Conservation (phyloP, 2,329 filamentous ascomycete species). For the Tolypocladium amazonense region DNA sequence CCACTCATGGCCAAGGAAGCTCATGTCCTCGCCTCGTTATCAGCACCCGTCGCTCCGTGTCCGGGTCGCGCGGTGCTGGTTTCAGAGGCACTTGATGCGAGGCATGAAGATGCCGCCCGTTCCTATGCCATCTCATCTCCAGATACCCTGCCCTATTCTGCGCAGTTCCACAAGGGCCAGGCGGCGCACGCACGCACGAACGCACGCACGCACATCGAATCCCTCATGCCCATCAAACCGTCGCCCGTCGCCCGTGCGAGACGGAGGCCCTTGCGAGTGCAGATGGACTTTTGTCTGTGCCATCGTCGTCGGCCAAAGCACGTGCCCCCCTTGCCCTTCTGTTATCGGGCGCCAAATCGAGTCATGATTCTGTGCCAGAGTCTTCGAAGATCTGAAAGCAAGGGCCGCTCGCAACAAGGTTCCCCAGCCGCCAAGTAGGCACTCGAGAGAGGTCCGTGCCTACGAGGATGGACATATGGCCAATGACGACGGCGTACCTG, state of each 20-base stretch:
- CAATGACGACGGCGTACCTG: too few relatives aligned
- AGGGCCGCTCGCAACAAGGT: background rate
- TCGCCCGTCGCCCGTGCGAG: background rate
- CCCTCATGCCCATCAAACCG: background rate
- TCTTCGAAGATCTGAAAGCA: background rate
- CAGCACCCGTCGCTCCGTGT: background rate
- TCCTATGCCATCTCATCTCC: background rate
- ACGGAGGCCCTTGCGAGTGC: background rate
- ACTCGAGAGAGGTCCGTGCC: background rate
- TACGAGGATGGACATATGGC: too few relatives aligned
- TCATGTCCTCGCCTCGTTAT: background rate
- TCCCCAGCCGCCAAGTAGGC: background rate
- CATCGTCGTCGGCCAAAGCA: background rate
- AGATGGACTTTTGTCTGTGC: background rate
- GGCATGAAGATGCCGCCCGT: background rate
- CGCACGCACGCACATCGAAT: background rate
- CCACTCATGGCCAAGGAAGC: background rate
- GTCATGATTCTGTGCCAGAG: background rate
- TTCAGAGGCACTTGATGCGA: background rate
- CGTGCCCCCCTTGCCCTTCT: background rate
- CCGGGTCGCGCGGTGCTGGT: background rate
- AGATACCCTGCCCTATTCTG: background rate
- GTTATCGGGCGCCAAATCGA: background rate
- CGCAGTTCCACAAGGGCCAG: background rate
- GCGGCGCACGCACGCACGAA: background rate